Evolutionary conservation across 371 early-diverging fungal genomes (phyloP), one percentile per base, ranked within the genome.

Genomic region (Mortierella sp.): DNA sequence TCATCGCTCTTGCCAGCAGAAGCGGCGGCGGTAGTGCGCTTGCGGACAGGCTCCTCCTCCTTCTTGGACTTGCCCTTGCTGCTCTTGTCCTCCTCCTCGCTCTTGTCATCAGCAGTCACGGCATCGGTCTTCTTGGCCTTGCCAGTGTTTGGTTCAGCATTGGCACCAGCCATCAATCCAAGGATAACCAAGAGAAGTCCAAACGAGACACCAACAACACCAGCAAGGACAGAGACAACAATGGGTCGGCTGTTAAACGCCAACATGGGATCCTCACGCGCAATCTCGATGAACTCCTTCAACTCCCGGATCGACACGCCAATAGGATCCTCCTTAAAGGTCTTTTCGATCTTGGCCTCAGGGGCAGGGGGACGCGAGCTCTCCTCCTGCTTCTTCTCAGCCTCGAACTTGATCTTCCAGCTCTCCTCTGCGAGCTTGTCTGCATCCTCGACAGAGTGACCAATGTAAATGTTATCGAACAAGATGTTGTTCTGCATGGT

Each of bases 391-490:
- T 83, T 83, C 72, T 85, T 85, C 63, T 90, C 89, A 26, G 84
- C 72, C 23, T 85, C 81, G 28, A 84, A 77, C 80, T 90, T 86
- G 44, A 83, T 84, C 55, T 69, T 86, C 91, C 92, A 95, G 37
- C 91, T 88, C 43, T 68, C 69, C 44, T 71, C 63, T 7, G 81
- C 75, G 25, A 81, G 57, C 64, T 86, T 83, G 66, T 88, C 82
- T 61, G 89, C 90, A 75, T 91, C 88, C n/a, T 90, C 91, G 48
- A 88, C 66, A 61, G 86, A 86, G 61, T 88, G 87, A 29, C 88
- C 87, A 46, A 94, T 73, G 82, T 94, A 91, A 80, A 98, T 89
- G 85, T 97, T 96, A 84, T 97, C 95, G 80, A 98, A 97, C 51
- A 91, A 80, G 66, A 95, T 93, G 56, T 90, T 90, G 66, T 90